Conservation (phyloP, 2,329 filamentous ascomycete species). For the Aspergillus bombycis region DNA sequence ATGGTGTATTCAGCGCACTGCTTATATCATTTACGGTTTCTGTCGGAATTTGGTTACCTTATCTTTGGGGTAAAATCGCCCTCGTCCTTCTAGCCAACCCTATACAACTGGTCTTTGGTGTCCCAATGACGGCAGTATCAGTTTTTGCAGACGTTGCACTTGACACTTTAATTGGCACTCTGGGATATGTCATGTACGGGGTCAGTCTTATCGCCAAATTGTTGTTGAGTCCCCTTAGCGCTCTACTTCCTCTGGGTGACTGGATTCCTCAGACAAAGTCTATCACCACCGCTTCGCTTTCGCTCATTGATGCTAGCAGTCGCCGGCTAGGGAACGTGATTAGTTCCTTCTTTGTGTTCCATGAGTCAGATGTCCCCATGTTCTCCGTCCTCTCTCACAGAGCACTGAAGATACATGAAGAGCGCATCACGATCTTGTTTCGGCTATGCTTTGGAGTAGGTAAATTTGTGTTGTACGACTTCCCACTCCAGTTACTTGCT, state of each 20-base stretch:
- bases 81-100: conserved; percentile 81
- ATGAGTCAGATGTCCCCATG: conserved; percentile 68
- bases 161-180: conserved; percentile 69
- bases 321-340: conserved; percentile 42
- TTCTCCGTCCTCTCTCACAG: conserved; percentile 78
- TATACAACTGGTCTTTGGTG: conserved; percentile 64
- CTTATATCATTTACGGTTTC: conserved; percentile 86
- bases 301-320: conserved; percentile 46
- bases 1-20: conserved; percentile 90
- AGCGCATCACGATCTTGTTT: conserved; percentile 50
- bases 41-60: conserved; percentile 84
- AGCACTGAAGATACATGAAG: conserved; percentile 65
- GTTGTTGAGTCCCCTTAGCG: conserved; percentile 37
- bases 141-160: conserved; percentile 77
- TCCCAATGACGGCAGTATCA: conserved; percentile 73
- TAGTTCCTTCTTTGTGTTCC: conserved; percentile 44
- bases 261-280: conserved; percentile 41
- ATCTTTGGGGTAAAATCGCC: conserved; percentile 84
- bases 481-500: conserved; percentile 38
- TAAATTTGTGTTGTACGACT: conserved; percentile 46
- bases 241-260: conserved; percentile 37
- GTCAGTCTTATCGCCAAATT: conserved; percentile 38
- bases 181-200: conserved; percentile 56
- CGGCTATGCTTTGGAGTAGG: conserved; percentile 44
- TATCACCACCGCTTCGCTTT: conserved; percentile 45